Conservation (phyloP, 2,329 filamentous ascomycete species). For the Dactylella cylindrospora region DNA sequence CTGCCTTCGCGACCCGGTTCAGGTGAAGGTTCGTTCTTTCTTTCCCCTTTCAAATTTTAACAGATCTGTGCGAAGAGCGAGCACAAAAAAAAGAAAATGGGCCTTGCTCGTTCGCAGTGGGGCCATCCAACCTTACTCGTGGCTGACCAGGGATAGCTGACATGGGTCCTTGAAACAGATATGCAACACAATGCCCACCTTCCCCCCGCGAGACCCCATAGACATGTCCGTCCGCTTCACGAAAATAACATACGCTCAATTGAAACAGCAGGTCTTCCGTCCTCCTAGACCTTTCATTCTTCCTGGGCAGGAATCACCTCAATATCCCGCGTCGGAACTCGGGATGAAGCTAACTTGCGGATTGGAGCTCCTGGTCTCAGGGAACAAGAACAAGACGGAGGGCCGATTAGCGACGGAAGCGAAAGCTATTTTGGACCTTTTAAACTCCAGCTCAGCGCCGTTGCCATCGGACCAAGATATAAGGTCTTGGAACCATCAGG, state of each 20-base stretch:
- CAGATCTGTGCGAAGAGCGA: too few relatives aligned
- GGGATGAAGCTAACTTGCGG: slow-evolving; percentile 90
- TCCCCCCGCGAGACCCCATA: slow-evolving; percentile 77
- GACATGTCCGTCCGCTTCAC: slow-evolving; percentile 79
- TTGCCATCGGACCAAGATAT: slow-evolving; percentile 78
- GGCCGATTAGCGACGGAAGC: slow-evolving; percentile 42
- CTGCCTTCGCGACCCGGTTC: slow-evolving; percentile 81
- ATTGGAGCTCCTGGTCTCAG: slow-evolving; percentile 79
- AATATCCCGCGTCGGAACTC: slow-evolving; percentile 56
- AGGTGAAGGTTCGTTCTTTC: slow-evolving; percentile 58
- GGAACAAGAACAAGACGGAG: slow-evolving; percentile 61
- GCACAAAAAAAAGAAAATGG: not conserved
- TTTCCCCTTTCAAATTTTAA: slow-evolving; percentile 37
- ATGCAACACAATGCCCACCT: slow-evolving; percentile 52
- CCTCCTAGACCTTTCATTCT: slow-evolving; percentile 56
- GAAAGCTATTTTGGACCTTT: slow-evolving; percentile 28
- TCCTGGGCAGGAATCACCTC: slow-evolving; percentile 35
- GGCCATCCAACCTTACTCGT: slow-evolving; percentile 22
- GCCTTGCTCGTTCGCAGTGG: slow-evolving; percentile 6
- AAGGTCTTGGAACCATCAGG: slow-evolving; percentile 65
- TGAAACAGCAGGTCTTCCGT: slow-evolving; percentile 80
- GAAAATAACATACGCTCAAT: slow-evolving; percentile 83
- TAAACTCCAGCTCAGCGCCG: slow-evolving; percentile 5
- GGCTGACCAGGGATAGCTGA: slow-evolving; percentile 32
- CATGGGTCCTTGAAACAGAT: slow-evolving; percentile 56